These are phyloP conservation scores for Dothideomycetes sp. DNA, from an alignment of 2,329 filamentous ascomycete genomes.

Conservation along the genomic window DNA sequence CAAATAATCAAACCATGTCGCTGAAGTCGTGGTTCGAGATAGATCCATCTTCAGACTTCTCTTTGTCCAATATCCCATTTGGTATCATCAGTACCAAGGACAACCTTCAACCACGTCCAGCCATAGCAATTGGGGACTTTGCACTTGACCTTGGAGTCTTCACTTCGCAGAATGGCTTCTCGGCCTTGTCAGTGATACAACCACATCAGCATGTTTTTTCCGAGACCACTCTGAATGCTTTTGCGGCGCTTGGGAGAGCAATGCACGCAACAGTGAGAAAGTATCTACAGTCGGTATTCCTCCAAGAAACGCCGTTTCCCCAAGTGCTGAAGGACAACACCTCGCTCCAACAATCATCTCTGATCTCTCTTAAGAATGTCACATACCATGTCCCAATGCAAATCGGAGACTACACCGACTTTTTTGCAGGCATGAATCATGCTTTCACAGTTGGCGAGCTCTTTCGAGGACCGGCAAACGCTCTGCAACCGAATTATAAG, in stretches of 20 bases:
- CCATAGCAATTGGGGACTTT: conserved; percentile 63
- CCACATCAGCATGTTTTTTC: conserved; percentile 54
- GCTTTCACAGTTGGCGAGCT: conserved; percentile 63
- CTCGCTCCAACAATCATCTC: conserved; percentile 45
- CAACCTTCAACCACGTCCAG: conserved; percentile 50
- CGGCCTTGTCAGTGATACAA: conserved; percentile 47
- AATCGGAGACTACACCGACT: conserved; percentile 79
- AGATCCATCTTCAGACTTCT: conserved; percentile 56
- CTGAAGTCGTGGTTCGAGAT: conserved; percentile 51
- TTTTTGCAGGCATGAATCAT: conserved; percentile 73
- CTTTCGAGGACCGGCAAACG: conserved; percentile 63
- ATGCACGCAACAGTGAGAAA: conserved; percentile 60
- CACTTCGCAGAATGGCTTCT: conserved; percentile 50
- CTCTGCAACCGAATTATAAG: conserved; percentile 71
- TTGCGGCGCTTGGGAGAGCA: conserved; percentile 61
- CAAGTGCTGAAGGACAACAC: conserved; percentile 55
- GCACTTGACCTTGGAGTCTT: conserved; percentile 61
- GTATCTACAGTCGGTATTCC: conserved; percentile 60
- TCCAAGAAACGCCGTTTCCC: conserved; percentile 49
- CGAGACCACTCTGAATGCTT: conserved; percentile 59
- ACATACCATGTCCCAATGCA: conserved; percentile 64
- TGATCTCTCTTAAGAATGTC: conserved; percentile 52
- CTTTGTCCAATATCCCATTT: conserved; percentile 72
- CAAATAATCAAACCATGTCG: too few relatives aligned
- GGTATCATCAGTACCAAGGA: conserved; percentile 63